These are phyloP conservation scores for Mucuna pruriens DNA, from an alignment of 306 rosid genomes.

Conservation along the genomic window DNA sequence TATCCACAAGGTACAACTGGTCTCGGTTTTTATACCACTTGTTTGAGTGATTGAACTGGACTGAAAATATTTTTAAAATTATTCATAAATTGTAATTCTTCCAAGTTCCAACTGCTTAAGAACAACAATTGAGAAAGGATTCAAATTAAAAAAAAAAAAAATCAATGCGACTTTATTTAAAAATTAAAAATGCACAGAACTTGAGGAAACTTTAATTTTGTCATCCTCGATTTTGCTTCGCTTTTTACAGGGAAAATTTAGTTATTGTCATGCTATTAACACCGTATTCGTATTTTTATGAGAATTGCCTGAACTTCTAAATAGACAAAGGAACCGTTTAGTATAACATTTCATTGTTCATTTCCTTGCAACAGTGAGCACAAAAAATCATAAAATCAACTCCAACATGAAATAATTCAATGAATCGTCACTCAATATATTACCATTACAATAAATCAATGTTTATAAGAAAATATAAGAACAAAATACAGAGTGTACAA, in stretches of 20 bases:
- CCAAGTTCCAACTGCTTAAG: background rate
- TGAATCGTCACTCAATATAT: slow-evolving; percentile 17
- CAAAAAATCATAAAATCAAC: background rate
- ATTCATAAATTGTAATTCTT: background rate
- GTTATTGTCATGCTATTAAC: background rate
- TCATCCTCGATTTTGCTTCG: background rate
- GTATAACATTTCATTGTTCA: background rate
- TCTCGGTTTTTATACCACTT: background rate
- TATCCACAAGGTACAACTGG: background rate
- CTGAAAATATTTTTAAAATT: background rate
- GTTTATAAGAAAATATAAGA: slow-evolving; percentile 8
- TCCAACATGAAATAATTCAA: background rate
- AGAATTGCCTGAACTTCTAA: background rate
- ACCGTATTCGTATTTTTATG: background rate
- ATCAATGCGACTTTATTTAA: too few relatives aligned
- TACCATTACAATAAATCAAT: slow-evolving; percentile 25
- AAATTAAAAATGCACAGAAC: background rate
- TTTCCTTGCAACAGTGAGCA: background rate
- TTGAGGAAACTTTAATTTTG: background rate
- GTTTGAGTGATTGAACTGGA: background rate
- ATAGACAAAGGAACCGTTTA: background rate
- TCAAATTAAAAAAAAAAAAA: too few relatives aligned
- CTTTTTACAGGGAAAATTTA: background rate
- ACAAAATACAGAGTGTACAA: slow-evolving; percentile 22
- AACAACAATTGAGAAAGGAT: too few relatives aligned